phyloP scores from a whole-genome alignment of 2,329 filamentous ascomycete genomes.

The Trichoderma polysporum region DNA sequence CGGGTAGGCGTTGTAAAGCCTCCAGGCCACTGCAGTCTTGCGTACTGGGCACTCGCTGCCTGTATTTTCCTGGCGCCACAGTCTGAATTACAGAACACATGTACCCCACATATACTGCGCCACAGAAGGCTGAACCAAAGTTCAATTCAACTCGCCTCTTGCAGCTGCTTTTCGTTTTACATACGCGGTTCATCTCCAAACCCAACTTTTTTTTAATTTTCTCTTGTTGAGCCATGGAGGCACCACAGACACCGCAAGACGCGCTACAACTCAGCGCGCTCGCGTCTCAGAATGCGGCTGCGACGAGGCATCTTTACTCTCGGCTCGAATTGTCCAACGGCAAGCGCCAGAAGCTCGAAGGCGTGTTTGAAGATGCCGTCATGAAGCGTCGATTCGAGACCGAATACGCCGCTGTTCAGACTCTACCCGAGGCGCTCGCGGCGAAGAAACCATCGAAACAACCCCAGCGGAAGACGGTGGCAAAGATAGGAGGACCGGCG shows the following conservation, averaged over 20 bases:
- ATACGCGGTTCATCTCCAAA: background rate
- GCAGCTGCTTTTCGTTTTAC: conserved; percentile 26
- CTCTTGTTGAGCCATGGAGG: conserved; percentile 34
- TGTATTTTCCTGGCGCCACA: background rate
- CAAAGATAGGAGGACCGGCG: conserved; percentile 50
- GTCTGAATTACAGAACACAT: background rate
- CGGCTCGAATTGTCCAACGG: conserved; percentile 28
- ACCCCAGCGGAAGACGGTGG: conserved; percentile 31
- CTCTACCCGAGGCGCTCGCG: conserved; percentile 74
- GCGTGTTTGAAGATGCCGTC: conserved; percentile 35
- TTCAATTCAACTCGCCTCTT: conserved; percentile 22
- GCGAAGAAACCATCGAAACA: conserved; percentile 67
- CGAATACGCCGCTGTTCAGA: conserved; percentile 77
- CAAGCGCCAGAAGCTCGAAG: conserved; percentile 43
- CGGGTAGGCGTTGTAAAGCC: background rate
- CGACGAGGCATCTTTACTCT: conserved; percentile 36
- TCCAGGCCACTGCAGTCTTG: conserved; percentile 12
- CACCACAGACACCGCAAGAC: conserved; percentile 33
- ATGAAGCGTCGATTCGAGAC: conserved; percentile 55
- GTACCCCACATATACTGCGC: conserved; percentile 23
- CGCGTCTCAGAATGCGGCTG: conserved; percentile 37
- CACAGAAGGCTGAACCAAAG: conserved; percentile 34
- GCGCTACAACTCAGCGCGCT: conserved; percentile 37
- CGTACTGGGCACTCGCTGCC: background rate
- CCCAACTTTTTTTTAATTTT: background rate